These are phyloP conservation scores for Xylariaceae sp. DNA, from an alignment of 2,329 filamentous ascomycete genomes.

Conservation along the genomic window DNA sequence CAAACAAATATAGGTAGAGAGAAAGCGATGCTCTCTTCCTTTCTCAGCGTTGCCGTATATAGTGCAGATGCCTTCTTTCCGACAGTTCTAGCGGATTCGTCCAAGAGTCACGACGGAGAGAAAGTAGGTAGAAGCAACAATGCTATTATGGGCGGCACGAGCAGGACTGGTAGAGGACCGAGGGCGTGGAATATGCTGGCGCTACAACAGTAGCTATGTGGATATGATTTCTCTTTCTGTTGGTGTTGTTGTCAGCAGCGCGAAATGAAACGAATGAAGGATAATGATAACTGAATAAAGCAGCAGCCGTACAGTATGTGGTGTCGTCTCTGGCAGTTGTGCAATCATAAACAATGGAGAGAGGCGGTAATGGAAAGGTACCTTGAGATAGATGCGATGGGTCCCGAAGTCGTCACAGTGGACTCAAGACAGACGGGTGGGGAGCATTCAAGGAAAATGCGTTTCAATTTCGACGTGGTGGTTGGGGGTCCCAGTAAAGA, in stretches of 20 bases:
- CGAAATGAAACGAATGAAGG: conserved; percentile 22
- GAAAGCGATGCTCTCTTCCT: conserved; percentile 19
- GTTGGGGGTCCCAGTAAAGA: neutral
- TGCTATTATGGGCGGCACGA: no score
- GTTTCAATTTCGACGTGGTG: conserved; percentile 17
- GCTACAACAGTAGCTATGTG: neutral
- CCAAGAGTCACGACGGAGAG: neutral
- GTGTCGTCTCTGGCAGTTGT: conserved; percentile 13
- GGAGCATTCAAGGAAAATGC: conserved; percentile 5
- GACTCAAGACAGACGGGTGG: conserved; percentile 1
- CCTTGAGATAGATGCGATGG: conserved; percentile 15
- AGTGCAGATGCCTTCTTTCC: conserved; percentile 10
- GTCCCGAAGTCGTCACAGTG: conserved; percentile 14
- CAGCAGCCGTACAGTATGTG: conserved; percentile 2
- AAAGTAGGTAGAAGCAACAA: conserved; percentile 2
- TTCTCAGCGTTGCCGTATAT: neutral
- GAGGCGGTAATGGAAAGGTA: conserved; percentile 12
- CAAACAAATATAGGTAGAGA: conserved; percentile 14
- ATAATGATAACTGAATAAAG: conserved; percentile 20
- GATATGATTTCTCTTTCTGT: conserved; percentile 4
- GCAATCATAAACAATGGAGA: conserved; percentile 19
- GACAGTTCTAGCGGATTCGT: neutral
- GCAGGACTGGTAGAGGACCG: no score
- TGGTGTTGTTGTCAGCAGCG: neutral
- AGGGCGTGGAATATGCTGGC: neutral